phyloP scores from a whole-genome alignment of 495 filamentous ascomycete genomes.

The Darksidea phi region DNA sequence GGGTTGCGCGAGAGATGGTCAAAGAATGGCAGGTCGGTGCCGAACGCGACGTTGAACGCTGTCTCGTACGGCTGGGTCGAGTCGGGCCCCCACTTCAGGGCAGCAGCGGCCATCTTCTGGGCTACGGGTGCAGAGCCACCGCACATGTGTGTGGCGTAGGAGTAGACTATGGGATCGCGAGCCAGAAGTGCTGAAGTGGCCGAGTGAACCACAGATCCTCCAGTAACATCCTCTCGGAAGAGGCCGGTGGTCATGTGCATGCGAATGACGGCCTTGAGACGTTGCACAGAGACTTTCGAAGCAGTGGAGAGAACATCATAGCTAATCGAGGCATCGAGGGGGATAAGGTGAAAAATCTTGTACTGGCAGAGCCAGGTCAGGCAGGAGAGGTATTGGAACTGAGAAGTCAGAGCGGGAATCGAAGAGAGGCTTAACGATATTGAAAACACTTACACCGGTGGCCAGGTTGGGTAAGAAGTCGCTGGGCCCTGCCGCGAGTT shows the following conservation, averaged over 20 bases:
- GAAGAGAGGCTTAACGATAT: neutral
- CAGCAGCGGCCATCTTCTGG: neutral
- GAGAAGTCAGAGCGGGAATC: neutral
- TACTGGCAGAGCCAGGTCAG: conserved; percentile 11
- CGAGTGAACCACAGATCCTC: neutral
- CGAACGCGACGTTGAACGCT: conserved; percentile 14
- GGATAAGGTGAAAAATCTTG: conserved; percentile 11
- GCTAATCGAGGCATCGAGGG: conserved; percentile 4
- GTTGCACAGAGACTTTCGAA: neutral
- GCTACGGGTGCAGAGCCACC: conserved; percentile 1
- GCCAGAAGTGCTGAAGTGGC: conserved; percentile 13
- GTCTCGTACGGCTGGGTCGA: neutral
- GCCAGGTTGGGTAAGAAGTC: conserved; percentile 34
- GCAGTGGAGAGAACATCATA: conserved; percentile 7
- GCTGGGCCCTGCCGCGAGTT: conserved; percentile 35
- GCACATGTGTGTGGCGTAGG: conserved; percentile 2
- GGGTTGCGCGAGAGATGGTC: neutral
- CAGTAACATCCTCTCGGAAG: conserved; percentile 7
- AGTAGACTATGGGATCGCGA: neutral
- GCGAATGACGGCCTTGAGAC: conserved; percentile 1
- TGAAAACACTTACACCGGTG: conserved; percentile 22
- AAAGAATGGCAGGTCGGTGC: conserved; percentile 15
- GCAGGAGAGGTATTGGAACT: conserved; percentile 21
- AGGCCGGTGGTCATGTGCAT: conserved; percentile 12
- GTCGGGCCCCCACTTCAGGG: neutral